Conservation (phyloP, 805 yeast species). For the Zygoascus tannicola region DNA sequence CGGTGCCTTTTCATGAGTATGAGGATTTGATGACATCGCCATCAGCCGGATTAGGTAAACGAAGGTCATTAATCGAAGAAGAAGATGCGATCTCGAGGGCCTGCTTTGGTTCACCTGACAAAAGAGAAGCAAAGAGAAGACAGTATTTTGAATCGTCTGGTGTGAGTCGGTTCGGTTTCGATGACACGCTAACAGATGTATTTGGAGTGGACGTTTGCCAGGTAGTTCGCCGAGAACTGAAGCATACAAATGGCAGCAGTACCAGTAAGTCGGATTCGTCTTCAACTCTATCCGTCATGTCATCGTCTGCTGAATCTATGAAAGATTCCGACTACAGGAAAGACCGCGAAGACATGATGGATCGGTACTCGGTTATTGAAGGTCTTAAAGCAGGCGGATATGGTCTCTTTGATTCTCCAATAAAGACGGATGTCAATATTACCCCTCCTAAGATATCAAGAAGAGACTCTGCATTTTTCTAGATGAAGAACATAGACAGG, state of each 20-base stretch:
- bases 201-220: conserved; percentile 51
- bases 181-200: conserved; percentile 35
- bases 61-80: conserved; percentile 5
- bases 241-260: conserved; percentile 9
- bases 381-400: neutral
- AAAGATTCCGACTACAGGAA: neutral
- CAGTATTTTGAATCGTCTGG: conserved; percentile 23
- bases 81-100: conserved; percentile 27
- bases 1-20: conserved; percentile 22
- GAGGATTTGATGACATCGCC: conserved; percentile 29
- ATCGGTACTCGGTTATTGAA: neutral
- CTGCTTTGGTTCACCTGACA: conserved; percentile 31
- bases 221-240: conserved; percentile 39
- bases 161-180: conserved; percentile 13
- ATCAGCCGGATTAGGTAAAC: conserved; percentile 3
- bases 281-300: neutral
- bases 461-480: conserved; percentile 12
- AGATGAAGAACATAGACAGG: neutral
- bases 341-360: conserved; percentile 3
- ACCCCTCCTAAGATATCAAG: conserved; percentile 1
- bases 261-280: neutral
- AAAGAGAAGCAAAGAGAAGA: conserved; percentile 21
- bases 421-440: conserved; percentile 13
- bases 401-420: conserved; percentile 16
- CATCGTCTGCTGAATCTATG: neutral